Conservation (phyloP, 73 alveolate species). For the Effrenium voratum region DNA sequence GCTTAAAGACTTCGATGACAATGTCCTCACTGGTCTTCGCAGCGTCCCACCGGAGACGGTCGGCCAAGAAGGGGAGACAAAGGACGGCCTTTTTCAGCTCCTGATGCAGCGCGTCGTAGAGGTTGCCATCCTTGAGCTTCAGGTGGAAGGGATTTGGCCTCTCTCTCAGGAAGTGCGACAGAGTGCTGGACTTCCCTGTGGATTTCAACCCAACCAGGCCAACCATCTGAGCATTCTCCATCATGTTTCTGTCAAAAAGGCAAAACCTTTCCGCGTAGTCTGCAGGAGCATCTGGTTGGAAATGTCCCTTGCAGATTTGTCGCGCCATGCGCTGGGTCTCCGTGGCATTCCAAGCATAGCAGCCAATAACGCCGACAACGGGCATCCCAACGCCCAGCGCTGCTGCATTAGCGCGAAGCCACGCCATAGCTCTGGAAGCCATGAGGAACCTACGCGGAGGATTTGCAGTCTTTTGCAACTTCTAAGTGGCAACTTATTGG, state of each 20-base stretch:
- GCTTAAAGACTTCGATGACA: constrained; percentile 18
- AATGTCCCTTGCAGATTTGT: constrained; percentile 19
- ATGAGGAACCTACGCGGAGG: too few species aligned
- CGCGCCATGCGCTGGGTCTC: constrained; percentile 47
- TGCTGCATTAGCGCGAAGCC: constrained; percentile 34
- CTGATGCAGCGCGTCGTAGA: not conserved
- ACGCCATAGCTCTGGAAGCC: constrained; percentile 28
- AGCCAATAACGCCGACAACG: constrained; percentile 18
- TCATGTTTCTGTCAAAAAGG: constrained; percentile 21
- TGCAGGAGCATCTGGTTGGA: not conserved
- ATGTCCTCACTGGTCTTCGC: constrained; percentile 15
- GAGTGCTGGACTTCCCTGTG: constrained; percentile 38
- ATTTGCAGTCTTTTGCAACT: too few species aligned
- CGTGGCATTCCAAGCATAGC: constrained; percentile 34
- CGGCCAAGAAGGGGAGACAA: constrained; percentile 19
- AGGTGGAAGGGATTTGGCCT: constrained; percentile 24
- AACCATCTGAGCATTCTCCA: constrained; percentile 33
- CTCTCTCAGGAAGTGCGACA: constrained; percentile 38
- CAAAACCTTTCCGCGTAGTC: not conserved
- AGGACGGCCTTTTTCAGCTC: not conserved
- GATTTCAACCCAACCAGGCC: constrained; percentile 22
- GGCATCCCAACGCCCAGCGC: constrained; percentile 24
- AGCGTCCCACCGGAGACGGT: constrained; percentile 36
- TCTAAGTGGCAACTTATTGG: too few species aligned
- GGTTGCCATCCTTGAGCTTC: constrained; percentile 13